Percentiles rank a stretch among this genome's conserved stretches.
phyloP scores from a whole-genome alignment of 805 yeast species.

The Nakazawaea siamensis region DNA sequence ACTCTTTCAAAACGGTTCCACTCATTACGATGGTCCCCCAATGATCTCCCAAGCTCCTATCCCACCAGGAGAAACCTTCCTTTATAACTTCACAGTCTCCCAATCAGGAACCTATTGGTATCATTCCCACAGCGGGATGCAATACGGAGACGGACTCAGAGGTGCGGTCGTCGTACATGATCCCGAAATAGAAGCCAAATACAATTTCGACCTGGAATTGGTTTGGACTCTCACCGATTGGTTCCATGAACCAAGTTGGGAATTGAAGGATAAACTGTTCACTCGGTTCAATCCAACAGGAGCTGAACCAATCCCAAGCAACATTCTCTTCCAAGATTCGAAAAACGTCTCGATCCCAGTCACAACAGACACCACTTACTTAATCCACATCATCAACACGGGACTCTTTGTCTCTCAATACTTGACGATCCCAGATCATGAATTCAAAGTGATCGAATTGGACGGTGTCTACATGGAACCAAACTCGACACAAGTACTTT shows the following conservation, averaged over 20 bases:
- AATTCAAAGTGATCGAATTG: conserved; percentile 61
- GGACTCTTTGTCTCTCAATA: conserved; percentile 74
- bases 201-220: conserved; percentile 55
- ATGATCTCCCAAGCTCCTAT: conserved; percentile 78
- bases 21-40: conserved; percentile 72
- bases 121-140: conserved; percentile 72
- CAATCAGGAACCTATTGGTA: conserved; percentile 83
- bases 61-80: conserved; percentile 53
- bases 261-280: conserved; percentile 39
- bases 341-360: conserved; percentile 47
- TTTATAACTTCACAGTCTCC: conserved; percentile 65
- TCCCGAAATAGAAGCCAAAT: conserved; percentile 22
- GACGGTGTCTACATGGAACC: conserved; percentile 69
- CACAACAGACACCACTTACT: conserved; percentile 52
- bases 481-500: conserved; percentile 42
- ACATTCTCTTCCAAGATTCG: conserved; percentile 56
- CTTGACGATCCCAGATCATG: conserved; percentile 60
- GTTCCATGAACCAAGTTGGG: conserved; percentile 48
- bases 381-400: conserved; percentile 54
- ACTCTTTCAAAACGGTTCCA: conserved; percentile 52
- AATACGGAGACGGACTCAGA: conserved; percentile 72
- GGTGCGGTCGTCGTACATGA: conserved; percentile 58
- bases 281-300: conserved; percentile 75
- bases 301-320: conserved; percentile 75
- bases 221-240: conserved; percentile 52